Evolutionary conservation across 2,329 filamentous ascomycete species (phyloP).

Genomic region (Epichloe amarillans): DNA sequence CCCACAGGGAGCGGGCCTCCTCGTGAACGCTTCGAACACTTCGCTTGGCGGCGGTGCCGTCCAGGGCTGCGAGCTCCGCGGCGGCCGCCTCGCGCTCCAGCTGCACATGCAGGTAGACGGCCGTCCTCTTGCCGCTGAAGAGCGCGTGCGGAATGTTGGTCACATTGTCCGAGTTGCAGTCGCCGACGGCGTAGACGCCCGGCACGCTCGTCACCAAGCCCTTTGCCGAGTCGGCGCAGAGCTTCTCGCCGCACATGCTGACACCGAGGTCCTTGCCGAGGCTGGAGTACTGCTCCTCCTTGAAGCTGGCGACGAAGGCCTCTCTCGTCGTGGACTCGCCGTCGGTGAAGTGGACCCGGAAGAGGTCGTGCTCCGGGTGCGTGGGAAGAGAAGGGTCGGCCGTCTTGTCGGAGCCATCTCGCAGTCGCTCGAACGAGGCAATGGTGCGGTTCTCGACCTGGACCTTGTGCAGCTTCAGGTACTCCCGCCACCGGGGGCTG

Average conservation of each 20-base stretch:
- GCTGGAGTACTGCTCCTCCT: slow-evolving; percentile 31
- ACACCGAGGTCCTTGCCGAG: slow-evolving; percentile 36
- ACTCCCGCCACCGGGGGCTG: slow-evolving; percentile 33
- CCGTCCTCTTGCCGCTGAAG: slow-evolving; percentile 43
- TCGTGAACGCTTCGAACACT: slow-evolving; percentile 19
- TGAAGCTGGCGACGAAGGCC: slow-evolving; percentile 39
- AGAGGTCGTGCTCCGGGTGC: slow-evolving; percentile 38
- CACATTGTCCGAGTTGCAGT: slow-evolving; percentile 44
- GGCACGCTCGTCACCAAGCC: slow-evolving; percentile 36
- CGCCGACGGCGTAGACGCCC: slow-evolving; percentile 45
- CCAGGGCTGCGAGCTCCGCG: slow-evolving; percentile 16
- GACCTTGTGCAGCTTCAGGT: slow-evolving; percentile 36
- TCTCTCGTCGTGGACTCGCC: slow-evolving; percentile 31
- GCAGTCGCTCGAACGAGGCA: slow-evolving; percentile 30
- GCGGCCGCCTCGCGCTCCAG: slow-evolving; percentile 27
- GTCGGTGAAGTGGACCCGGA: slow-evolving; percentile 38
- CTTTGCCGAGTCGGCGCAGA: slow-evolving; percentile 26
- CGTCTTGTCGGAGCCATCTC: slow-evolving; percentile 21
- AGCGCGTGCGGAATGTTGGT: slow-evolving; percentile 50
- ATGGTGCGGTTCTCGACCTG: slow-evolving; percentile 44
- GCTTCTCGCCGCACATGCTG: slow-evolving; percentile 26
- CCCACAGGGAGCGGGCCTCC: slow-evolving; percentile 30
- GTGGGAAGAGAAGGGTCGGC: slow-evolving; percentile 28
- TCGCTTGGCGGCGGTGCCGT: slow-evolving; percentile 12
- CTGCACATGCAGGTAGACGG: slow-evolving; percentile 40